phyloP scores from a whole-genome alignment of 2,329 filamentous ascomycete genomes.

The Aspergillus sp. region DNA sequence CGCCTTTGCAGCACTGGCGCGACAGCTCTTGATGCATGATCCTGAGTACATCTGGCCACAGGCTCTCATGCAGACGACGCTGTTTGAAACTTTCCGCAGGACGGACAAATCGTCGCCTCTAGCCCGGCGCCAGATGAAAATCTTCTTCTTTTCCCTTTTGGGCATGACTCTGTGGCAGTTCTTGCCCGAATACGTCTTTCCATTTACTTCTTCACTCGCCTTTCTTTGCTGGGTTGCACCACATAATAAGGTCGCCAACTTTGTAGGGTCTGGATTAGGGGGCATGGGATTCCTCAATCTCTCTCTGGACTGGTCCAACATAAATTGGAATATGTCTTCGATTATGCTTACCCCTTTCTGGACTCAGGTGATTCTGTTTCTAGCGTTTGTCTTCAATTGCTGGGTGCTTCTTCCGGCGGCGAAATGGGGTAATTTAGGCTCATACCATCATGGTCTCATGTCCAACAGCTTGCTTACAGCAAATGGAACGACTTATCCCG shows the following conservation, averaged over 20 bases:
- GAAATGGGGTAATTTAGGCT: slow-evolving; percentile 53
- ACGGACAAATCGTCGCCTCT: slow-evolving; percentile 46
- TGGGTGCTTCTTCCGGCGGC: slow-evolving; percentile 57
- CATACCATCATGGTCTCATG: slow-evolving; percentile 53
- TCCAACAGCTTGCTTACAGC: slow-evolving; percentile 52
- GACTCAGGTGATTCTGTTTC: slow-evolving; percentile 56
- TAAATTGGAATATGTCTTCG: slow-evolving; percentile 47
- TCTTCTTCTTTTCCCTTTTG: slow-evolving; percentile 52
- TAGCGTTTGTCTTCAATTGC: slow-evolving; percentile 52
- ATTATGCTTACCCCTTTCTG: slow-evolving; percentile 53
- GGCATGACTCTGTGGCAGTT: slow-evolving; percentile 59
- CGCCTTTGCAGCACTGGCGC: slow-evolving; percentile 54
- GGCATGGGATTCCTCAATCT: slow-evolving; percentile 60
- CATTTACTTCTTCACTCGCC: slow-evolving; percentile 55
- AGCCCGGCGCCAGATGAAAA: slow-evolving; percentile 50
- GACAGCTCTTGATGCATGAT: slow-evolving; percentile 55
- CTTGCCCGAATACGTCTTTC: slow-evolving; percentile 57
- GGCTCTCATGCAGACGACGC: slow-evolving; percentile 52
- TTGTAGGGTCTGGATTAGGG: slow-evolving; percentile 57
- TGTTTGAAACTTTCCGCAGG: slow-evolving; percentile 52
- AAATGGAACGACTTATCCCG: slow-evolving; percentile 46
- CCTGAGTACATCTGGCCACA: slow-evolving; percentile 53
- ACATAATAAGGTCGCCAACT: slow-evolving; percentile 54
- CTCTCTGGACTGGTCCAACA: slow-evolving; percentile 57
- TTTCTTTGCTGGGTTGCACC: slow-evolving; percentile 63